phyloP scores from a whole-genome alignment of 2,329 filamentous ascomycete genomes.

The Cordyceps pruinosa region DNA sequence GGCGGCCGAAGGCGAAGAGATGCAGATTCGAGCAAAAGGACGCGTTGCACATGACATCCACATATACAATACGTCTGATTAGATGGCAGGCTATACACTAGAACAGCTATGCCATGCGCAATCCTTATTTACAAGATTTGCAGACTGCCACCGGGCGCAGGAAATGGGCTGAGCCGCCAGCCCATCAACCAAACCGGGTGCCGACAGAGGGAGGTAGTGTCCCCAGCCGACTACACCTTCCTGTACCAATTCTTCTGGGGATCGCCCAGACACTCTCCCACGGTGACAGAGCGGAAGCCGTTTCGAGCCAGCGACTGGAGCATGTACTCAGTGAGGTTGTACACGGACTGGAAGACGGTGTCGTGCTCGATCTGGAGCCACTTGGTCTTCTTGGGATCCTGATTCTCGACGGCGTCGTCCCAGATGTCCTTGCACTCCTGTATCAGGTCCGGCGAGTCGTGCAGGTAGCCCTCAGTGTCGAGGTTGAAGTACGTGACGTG shows the following conservation, averaged over 20 bases:
- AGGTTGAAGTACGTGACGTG: constrained; percentile 54
- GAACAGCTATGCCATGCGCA: neutral
- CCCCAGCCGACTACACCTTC: neutral
- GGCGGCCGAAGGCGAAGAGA: too few relatives aligned
- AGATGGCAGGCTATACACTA: neutral
- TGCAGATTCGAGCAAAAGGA: too few relatives aligned
- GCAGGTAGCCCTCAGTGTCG: constrained; percentile 54
- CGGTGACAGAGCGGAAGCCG: constrained; percentile 41
- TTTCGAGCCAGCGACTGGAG: constrained; percentile 32
- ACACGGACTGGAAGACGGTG: constrained; percentile 38
- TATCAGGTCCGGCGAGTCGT: constrained; percentile 42
- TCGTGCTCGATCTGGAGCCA: constrained; percentile 51
- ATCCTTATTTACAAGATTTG: neutral
- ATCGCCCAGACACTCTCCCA: constrained; percentile 45
- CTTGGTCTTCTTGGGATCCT: constrained; percentile 19
- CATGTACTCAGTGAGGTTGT: constrained; percentile 37
- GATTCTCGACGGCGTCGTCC: constrained; percentile 30
- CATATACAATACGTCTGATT: neutral
- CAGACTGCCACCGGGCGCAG: neutral
- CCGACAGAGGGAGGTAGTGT: neutral
- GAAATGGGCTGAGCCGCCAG: neutral
- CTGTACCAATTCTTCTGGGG: constrained; percentile 39
- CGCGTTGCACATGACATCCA: neutral
- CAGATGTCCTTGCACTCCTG: constrained; percentile 35
- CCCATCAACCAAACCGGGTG: neutral